These are phyloP conservation scores for Xerocomellus chrysenteron DNA, from an alignment of 768 basidiomycete species.

Conservation along the genomic window DNA sequence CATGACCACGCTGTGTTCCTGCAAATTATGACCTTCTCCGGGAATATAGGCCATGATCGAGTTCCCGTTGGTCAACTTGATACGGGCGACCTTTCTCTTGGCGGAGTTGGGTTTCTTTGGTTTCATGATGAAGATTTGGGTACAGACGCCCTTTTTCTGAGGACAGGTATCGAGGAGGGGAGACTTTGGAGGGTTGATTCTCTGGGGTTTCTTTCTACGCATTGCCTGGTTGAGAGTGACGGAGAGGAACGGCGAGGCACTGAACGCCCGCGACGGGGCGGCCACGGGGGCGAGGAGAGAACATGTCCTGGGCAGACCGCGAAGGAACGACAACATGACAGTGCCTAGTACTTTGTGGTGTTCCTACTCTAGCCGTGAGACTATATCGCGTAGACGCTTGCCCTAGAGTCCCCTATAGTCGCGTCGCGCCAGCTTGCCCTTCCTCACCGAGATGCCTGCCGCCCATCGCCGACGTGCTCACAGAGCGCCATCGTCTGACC, in stretches of 20 bases:
- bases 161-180: constrained; percentile 79
- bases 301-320: constrained; percentile 22
- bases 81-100: constrained; percentile 93
- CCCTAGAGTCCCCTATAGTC: constrained; percentile 27
- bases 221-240: constrained; percentile 88
- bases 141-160: constrained; percentile 91
- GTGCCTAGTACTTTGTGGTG: neutral
- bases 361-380: constrained; percentile 2
- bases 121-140: constrained; percentile 72
- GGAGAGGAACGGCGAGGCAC: constrained; percentile 53
- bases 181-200: constrained; percentile 50
- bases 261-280: constrained; percentile 51
- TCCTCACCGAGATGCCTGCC: constrained; percentile 31
- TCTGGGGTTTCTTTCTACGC: constrained; percentile 64
- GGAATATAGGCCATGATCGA: constrained; percentile 92
- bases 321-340: constrained; percentile 30
- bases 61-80: constrained; percentile 89
- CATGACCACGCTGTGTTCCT: constrained; percentile 95
- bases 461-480: constrained; percentile 38
- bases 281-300: neutral
- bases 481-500: constrained; percentile 52
- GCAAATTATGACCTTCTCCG: constrained; percentile 96
- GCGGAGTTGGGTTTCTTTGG: constrained; percentile 99
- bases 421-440: constrained; percentile 17
- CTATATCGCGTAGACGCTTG: constrained; percentile 26